Evolutionary conservation across 176 grass and related monocot species (phyloP).

Genomic region (bread wheat (Triticum aestivum)): DNA sequence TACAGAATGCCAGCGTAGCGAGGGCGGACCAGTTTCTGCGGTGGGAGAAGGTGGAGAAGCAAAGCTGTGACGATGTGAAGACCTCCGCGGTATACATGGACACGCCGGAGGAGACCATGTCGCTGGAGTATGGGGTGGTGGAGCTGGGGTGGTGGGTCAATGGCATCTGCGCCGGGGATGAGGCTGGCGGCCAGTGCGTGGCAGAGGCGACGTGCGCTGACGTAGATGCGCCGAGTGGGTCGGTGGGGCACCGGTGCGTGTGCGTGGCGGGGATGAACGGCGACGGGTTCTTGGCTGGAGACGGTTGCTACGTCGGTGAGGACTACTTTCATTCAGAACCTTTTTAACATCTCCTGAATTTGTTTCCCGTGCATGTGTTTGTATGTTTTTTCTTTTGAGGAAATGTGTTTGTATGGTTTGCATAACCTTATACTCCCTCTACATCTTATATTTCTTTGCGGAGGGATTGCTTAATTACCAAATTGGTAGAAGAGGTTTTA

Average conservation of each 20-base stretch:
- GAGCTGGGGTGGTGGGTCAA: slow-evolving; percentile 71
- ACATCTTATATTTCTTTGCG: no score
- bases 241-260: slow-evolving; percentile 20
- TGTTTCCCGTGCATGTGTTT: no score
- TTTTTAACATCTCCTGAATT: no score
- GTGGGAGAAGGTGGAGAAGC: not conserved
- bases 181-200: not conserved
- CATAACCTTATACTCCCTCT: no score
- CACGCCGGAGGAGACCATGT: not conserved
- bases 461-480: not conserved
- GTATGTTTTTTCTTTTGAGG: no score
- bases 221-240: not conserved
- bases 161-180: slow-evolving; percentile 20
- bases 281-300: slow-evolving; percentile 58
- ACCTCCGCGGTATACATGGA: slow-evolving; percentile 4
- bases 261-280: slow-evolving; percentile 32
- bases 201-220: slow-evolving; percentile 34
- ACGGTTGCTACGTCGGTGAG: slow-evolving; percentile 48
- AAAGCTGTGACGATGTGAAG: not conserved
- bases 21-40: not conserved
- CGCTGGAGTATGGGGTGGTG: slow-evolving; percentile 26
- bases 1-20: no score
- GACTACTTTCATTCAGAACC: not conserved
- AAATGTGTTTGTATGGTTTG: no score
- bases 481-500: not conserved